phyloP scores from a whole-genome alignment of 2,329 filamentous ascomycete species.

The Botrytis medusae region DNA sequence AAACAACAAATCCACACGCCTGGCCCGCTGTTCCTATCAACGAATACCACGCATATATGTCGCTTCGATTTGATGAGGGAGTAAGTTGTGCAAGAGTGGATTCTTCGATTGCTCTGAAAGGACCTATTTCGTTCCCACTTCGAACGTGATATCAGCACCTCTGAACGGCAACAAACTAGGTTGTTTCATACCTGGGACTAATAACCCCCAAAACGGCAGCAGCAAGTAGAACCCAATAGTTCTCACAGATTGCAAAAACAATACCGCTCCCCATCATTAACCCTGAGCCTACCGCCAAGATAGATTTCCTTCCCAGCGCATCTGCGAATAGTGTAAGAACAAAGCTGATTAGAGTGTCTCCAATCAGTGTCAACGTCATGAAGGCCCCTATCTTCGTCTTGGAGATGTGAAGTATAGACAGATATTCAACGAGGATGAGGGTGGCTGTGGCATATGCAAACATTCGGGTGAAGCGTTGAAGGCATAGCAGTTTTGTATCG shows the following conservation, averaged over 20 bases:
- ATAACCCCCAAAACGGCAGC: conserved; percentile 63
- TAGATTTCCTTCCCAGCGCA: conserved; percentile 52
- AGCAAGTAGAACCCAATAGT: conserved; percentile 58
- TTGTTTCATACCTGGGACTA: conserved; percentile 48
- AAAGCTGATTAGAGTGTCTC: conserved; percentile 60
- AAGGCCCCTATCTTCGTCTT: conserved; percentile 58
- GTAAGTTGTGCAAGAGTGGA: conserved; percentile 59
- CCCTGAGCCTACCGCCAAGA: conserved; percentile 54
- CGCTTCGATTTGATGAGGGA: conserved; percentile 46
- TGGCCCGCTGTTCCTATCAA: conserved; percentile 59
- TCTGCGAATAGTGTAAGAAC: conserved; percentile 60
- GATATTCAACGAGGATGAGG: conserved; percentile 57
- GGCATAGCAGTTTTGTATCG: conserved; percentile 58
- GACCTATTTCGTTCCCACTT: conserved; percentile 64
- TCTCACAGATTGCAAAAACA: conserved; percentile 52
- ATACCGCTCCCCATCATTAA: conserved; percentile 58
- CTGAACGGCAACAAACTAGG: background rate
- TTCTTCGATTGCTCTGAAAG: conserved; percentile 62
- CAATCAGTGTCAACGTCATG: conserved; percentile 63
- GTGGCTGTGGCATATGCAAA: conserved; percentile 62
- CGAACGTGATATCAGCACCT: conserved; percentile 17
- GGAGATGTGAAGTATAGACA: conserved; percentile 51
- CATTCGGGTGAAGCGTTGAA: conserved; percentile 60
- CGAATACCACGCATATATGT: conserved; percentile 63
- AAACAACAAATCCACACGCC: conserved; percentile 57